Percentiles rank a stretch among this genome's conserved stretches.
phyloP scores from a whole-genome alignment of 2,329 filamentous ascomycete genomes.

The Rhynchosporium secalis region DNA sequence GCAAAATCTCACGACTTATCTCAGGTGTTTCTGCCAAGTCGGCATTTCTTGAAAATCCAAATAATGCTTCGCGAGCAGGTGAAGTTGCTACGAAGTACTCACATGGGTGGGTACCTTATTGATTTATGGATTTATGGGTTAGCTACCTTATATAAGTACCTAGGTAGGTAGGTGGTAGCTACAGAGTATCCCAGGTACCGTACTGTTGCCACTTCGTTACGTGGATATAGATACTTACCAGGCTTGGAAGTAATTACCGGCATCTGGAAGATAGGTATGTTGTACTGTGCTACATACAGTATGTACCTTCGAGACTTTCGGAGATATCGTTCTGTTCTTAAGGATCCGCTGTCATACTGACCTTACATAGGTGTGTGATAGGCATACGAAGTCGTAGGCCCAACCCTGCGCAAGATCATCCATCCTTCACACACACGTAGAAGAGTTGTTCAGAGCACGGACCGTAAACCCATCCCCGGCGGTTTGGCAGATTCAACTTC shows the following conservation, averaged over 20 bases:
- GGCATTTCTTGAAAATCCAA: not conserved
- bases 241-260: conserved; percentile 1
- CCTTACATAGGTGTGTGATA: no score
- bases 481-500: no score
- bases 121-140: no score
- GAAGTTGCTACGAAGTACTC: no score
- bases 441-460: no score
- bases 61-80: not conserved
- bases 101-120: no score
- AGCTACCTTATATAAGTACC: not conserved
- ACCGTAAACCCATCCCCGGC: no score
- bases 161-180: not conserved
- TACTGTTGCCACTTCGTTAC: not conserved
- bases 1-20: not conserved
- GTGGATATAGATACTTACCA: not conserved
- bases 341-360: no score
- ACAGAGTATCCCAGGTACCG: no score
- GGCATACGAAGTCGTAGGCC: no score
- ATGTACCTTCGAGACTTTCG: not conserved
- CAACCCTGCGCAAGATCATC: no score
- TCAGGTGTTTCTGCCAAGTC: not conserved
- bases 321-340: not conserved
- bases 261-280: not conserved
- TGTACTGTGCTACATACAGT: not conserved
- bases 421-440: no score